A percentile compares a stretch with the other conserved stretches of the same genome.
phyloP scores from a whole-genome alignment of 495 filamentous ascomycete species.

The Pseudevernia furfuracea region DNA sequence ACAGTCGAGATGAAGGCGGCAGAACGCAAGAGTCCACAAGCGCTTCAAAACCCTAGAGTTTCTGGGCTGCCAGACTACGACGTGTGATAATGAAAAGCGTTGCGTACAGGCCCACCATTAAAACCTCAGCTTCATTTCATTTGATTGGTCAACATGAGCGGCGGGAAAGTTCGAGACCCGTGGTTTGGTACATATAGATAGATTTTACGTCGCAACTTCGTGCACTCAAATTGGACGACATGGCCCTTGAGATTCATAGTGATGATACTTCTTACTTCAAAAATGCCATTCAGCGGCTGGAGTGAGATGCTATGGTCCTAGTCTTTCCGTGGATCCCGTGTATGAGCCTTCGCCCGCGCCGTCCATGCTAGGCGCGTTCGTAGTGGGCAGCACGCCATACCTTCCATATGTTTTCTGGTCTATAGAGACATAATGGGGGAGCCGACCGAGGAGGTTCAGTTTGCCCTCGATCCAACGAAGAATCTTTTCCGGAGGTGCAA shows the following conservation, averaged over 20 bases:
- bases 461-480: constrained; percentile 79
- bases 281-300: not conserved
- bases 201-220: not conserved
- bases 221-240: not conserved
- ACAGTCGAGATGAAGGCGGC: not conserved
- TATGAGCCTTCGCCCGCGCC: constrained; percentile 38
- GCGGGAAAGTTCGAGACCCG: not conserved
- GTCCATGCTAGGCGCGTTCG: constrained; percentile 31
- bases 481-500: constrained; percentile 74
- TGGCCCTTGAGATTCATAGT: not conserved
- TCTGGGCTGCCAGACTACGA: no score
- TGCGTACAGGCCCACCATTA: no score
- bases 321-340: constrained; percentile 53
- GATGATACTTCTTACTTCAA: not conserved
- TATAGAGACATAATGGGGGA: constrained; percentile 84
- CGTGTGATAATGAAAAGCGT: no score
- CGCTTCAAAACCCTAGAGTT: no score
- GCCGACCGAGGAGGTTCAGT: constrained; percentile 67
- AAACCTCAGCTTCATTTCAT: no score
- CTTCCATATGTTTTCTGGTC: constrained; percentile 96
- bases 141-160: not conserved
- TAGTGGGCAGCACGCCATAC: constrained; percentile 75
- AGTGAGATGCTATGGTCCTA: constrained; percentile 44
- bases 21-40: no score
- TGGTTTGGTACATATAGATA: not conserved